Base-by-base conservation (phyloP, 192 early-diverging fungal genomes). In the Pilaira anomala region DNA sequence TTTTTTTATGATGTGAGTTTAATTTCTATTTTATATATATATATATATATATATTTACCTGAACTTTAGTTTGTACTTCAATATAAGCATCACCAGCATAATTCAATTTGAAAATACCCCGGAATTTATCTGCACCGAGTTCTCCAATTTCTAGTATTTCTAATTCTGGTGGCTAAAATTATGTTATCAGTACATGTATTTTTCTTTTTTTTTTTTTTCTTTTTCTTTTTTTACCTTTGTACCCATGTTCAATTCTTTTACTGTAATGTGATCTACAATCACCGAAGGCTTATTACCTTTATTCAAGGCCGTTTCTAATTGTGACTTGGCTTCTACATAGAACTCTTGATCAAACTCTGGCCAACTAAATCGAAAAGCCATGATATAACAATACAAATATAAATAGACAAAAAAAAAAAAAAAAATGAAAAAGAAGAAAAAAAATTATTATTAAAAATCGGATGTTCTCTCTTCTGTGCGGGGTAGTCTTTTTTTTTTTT, bases 61-160 rank as follows among this genome's bases (percentile, higher is more conserved):
- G 95, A 3, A 98, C 96, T 75, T 91, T 90, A 1, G 95, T 97
- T 65, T 95, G 87, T 52, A 98, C 75, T 9, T 90, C 91, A 21
- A 99, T 80, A 64, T 86, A 87, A 42, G 95, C 96, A 74, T 99
- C 94, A 12, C 97, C 96, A 55, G 78, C 81, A 72, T 99, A 99
- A 28, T 82, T 85, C 70, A 99, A 80, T 55, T 94, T 93, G 78
- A 99, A 99, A 63, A 98, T 94, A 4, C 87, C 97, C 46, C 93
- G 86, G 75, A 98, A 98, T 50, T 90, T 84, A 68, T 98, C 95
- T 48, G 86, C 86, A n/a, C 88, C 86, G 16, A 99, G 82, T 60
- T 99, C 97, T 46, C 94, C 90, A 67, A 99, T 97, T 60, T 99
- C 97, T 9, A 99, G 75, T 69, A 99, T 95, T 63, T 99, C 97